Evolutionary conservation across 495 filamentous ascomycete genomes (phyloP), one percentile per base, ranked within the genome.

Genomic region (Aspergillus asperescens): DNA sequence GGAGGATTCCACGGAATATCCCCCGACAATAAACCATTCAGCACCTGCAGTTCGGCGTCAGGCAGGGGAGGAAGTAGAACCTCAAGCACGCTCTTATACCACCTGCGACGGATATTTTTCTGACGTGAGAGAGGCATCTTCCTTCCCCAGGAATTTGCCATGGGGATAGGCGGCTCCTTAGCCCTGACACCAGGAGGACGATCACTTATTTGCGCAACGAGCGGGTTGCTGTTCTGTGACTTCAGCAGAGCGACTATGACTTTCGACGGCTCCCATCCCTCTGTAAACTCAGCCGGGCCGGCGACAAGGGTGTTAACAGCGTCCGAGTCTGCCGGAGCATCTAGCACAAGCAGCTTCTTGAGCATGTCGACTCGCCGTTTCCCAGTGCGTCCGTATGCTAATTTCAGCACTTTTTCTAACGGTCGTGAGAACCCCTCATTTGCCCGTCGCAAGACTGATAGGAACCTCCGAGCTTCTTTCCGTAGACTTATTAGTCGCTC

Each of bases 311-410:
- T 49, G 34, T 62, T 50, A 1, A 70, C 35, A 1, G 58, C 59
- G 8, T 53, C 29, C 7, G 62, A 66, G 5, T 76, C 60, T 16
- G 54, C 35, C 0, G 77, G 70, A 8, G 67, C 48, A 16, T 73
- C 57, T 10, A 62, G 67, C 10, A 52, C 50, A 12, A 82, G 54
- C 24, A 90, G 54, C 0, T 73, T 59, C 1, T 64, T 34, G 22
- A 88, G 48, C 20, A 95, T 70, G 37, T 84, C 67, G 29, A 85
- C 81, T 41, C 84, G 76, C 37, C 87, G 79, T 57, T 70, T 80
- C 13, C 92, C 91, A 3, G 68, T 66, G 24, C 92, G 83, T 3
- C 90, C 93, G 65, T 94, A 93, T 23, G 85, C 80, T 38, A 78
- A 57, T 5, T 76, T 57, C 18, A 96, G 65, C 9, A 96, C 73